Conservation (phyloP, 176 grass and related monocot species). For the Oryza coarctata region DNA sequence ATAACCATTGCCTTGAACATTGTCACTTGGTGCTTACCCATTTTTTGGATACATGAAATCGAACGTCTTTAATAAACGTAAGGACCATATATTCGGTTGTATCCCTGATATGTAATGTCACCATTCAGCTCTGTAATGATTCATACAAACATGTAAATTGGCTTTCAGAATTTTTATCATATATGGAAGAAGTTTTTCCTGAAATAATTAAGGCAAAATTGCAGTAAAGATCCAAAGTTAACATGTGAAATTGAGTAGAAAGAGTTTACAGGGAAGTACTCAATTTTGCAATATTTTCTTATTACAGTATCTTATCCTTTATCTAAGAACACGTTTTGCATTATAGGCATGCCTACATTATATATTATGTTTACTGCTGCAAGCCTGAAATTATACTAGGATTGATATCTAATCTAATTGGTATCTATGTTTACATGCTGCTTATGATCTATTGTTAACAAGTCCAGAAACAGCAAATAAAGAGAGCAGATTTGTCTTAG, state of each 20-base stretch:
- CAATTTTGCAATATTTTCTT: neutral
- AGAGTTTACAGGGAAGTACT: neutral
- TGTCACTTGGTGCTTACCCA: neutral
- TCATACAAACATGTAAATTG: neutral
- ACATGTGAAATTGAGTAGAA: neutral
- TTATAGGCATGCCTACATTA: too few species aligned
- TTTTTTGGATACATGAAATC: neutral
- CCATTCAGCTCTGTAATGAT: neutral
- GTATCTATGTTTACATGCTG: neutral
- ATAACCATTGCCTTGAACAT: slow-evolving; percentile 10
- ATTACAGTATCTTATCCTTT: neutral
- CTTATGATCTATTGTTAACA: neutral
- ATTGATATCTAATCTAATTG: neutral
- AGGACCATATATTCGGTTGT: neutral
- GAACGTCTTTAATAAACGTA: neutral
- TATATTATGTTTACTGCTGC: neutral
- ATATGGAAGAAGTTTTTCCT: neutral
- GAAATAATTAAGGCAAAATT: neutral
- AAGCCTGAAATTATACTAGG: neutral
- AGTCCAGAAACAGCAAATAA: neutral
- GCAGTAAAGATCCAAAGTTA: too few species aligned
- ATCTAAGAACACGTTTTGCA: neutral
- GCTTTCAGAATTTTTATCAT: neutral
- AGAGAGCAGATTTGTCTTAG: neutral
- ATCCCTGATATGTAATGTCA: neutral